Base-by-base conservation (phyloP, 2,329 filamentous ascomycete genomes). In the Hypoxylon sp. region DNA sequence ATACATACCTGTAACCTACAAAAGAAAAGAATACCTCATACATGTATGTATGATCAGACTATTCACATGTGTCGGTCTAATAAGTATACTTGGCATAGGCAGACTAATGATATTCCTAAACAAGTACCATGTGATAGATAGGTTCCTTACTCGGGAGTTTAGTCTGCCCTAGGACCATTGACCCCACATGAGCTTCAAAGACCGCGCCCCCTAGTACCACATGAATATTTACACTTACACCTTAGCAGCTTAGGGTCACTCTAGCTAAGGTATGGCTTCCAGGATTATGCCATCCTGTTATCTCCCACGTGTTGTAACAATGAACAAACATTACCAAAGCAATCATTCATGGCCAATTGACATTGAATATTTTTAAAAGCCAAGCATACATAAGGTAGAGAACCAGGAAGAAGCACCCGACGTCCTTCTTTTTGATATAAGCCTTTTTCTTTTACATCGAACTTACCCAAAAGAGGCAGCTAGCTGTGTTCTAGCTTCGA, bases 131-230 rank as follows among this genome's bases (percentile, higher is more conserved):
- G 13, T 36, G 38, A 28, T 38, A 61, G 50, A 52, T 41, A 46
- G 30, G 41, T 14, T 14, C 43, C 59, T 53, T 61, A 34, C 41
- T 48, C 52, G 41, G 53, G 41, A n/a, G 32, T 57, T 46, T 46
- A 57, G 53, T 43, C 25, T 55, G 36, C 41, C 62, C 17, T 59
- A 52, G 32, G 50, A 55, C 28, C 28, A 38, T 50, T 49, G 46
- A 60, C 55, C 63, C 63, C 59, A 66, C 66, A 66, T 38, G 51
- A 68, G 66, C 66, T 68, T 62, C 49, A 50, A 50, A 57, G 28
- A 30, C 59, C 38, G 43, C 4, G 43, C 4, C 38, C 55, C 38
- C 46, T 25, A 49, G 30, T 38, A 50, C 17, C 41, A 52, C 30
- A 49, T 57, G 28, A 30, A 30, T 30, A 30, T 30, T 30, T 30